A percentile compares a stretch with the other conserved stretches of the same genome.
Conservation (phyloP, 2,329 filamentous ascomycete genomes). For the Colletotrichum phormii region DNA sequence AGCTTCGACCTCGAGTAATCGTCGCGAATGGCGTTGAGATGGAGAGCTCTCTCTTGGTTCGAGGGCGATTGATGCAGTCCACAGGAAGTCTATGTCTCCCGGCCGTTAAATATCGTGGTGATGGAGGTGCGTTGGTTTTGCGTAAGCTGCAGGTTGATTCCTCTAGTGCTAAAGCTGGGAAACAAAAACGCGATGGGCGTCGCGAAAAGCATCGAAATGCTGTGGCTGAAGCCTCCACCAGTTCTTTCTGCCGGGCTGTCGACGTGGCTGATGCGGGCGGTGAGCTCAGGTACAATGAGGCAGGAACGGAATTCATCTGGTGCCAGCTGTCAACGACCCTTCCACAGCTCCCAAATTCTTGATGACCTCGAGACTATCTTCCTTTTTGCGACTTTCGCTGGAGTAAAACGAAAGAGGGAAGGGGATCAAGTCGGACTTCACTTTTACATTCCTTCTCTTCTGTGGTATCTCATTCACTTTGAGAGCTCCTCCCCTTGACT, state of each 20-base stretch:
- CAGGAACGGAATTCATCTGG: background rate
- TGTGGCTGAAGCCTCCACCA: slow-evolving; percentile 8
- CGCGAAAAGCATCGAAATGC: slow-evolving; percentile 31
- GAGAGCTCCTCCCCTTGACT: background rate
- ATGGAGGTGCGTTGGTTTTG: background rate
- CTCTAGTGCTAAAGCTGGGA: background rate
- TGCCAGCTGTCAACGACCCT: background rate
- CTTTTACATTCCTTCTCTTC: background rate
- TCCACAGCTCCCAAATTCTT: background rate
- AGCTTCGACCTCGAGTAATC: background rate
- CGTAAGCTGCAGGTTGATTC: background rate
- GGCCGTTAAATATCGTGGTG: too few species aligned
- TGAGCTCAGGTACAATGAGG: background rate
- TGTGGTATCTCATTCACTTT: background rate
- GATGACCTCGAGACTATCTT: too few species aligned
- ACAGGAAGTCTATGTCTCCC: too few species aligned
- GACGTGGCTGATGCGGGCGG: background rate
- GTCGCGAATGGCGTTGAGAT: background rate
- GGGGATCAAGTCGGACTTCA: background rate
- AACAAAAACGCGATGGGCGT: slow-evolving; percentile 36
- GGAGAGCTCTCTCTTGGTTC: background rate
- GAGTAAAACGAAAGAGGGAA: background rate
- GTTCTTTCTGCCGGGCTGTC: slow-evolving; percentile 16
- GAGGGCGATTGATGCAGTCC: background rate
- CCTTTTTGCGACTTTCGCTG: background rate